Conservation (phyloP, 1,284 basidiomycete species). For the Irpex rosettiformis region DNA sequence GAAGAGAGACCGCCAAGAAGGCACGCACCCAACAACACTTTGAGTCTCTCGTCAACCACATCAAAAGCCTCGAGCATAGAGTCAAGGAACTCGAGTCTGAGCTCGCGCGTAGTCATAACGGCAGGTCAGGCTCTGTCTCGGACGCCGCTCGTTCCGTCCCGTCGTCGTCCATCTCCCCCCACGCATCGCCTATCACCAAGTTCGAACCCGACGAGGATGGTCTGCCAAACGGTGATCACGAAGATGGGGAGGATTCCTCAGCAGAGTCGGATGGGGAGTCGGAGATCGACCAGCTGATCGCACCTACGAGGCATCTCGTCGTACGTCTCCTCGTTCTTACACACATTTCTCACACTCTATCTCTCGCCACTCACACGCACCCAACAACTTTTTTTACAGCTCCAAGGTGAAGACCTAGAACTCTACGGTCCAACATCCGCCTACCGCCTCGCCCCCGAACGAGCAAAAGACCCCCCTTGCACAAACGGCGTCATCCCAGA, state of each 20-base stretch:
- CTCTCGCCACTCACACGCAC: no score
- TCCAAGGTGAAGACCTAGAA: constrained; percentile 31
- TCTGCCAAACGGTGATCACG: constrained; percentile 7
- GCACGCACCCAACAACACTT: constrained; percentile 52
- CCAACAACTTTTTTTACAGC: constrained; percentile 17
- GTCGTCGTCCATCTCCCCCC: constrained; percentile 13
- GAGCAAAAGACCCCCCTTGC: constrained; percentile 4
- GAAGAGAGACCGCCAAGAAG: constrained; percentile 45
- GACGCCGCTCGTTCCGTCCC: constrained; percentile 12
- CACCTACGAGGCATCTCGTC: constrained; percentile 31
- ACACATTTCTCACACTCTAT: background rate
- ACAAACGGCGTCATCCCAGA: constrained; percentile 12
- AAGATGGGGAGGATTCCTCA: constrained; percentile 22
- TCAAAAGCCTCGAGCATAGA: constrained; percentile 41
- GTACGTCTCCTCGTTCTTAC: constrained; percentile 19
- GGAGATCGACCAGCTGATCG: constrained; percentile 30
- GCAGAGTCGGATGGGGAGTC: constrained; percentile 25
- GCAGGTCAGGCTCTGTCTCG: constrained; percentile 13
- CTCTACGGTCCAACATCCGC: constrained; percentile 35
- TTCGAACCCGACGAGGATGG: constrained; percentile 14
- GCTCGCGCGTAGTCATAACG: constrained; percentile 34
- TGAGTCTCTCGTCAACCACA: constrained; percentile 47
- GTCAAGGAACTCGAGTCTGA: constrained; percentile 43
- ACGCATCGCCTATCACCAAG: constrained; percentile 15
- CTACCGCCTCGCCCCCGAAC: constrained; percentile 32